Conservation (phyloP, 2,329 filamentous ascomycete species). For the Aotearoamyces nothofagi region DNA sequence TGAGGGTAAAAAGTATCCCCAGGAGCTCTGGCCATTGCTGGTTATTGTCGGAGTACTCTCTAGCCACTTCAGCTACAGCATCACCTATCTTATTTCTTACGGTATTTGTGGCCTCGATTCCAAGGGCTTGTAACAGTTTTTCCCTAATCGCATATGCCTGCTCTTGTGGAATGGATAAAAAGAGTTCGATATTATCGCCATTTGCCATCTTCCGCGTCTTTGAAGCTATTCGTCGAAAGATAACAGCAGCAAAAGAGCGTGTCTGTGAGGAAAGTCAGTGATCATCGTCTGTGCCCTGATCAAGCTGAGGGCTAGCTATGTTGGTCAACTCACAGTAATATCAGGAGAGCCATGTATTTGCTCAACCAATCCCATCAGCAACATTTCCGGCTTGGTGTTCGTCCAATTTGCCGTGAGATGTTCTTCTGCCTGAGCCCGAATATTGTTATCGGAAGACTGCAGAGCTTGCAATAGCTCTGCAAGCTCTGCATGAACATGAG, state of each 20-base stretch:
- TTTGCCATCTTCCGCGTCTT: slow-evolving; percentile 68
- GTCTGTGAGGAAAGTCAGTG: slow-evolving; percentile 39
- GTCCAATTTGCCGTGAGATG: slow-evolving; percentile 88
- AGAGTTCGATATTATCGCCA: slow-evolving; percentile 66
- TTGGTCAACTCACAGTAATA: slow-evolving; percentile 14
- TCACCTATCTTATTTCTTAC: slow-evolving; percentile 95
- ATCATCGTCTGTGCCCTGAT: too few relatives aligned
- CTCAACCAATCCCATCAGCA: slow-evolving; percentile 88
- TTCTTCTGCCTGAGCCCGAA: slow-evolving; percentile 77
- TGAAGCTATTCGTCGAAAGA: slow-evolving; percentile 86
- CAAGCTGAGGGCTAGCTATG: neutral
- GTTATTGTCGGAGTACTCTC: slow-evolving; percentile 83
- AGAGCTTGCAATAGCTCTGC: slow-evolving; percentile 76
- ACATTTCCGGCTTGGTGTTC: slow-evolving; percentile 60
- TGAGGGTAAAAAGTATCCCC: slow-evolving; percentile 73
- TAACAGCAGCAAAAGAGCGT: slow-evolving; percentile 80
- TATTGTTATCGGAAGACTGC: slow-evolving; percentile 75
- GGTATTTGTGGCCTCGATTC: slow-evolving; percentile 53
- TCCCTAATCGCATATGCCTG: slow-evolving; percentile 67
- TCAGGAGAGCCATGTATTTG: slow-evolving; percentile 64
- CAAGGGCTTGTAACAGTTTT: slow-evolving; percentile 67
- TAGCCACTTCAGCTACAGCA: slow-evolving; percentile 87
- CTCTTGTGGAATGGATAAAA: slow-evolving; percentile 60
- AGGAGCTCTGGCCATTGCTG: slow-evolving; percentile 85
- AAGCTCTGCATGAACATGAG: slow-evolving; percentile 74